Evolutionary conservation across 306 rosid genomes (phyloP), one percentile per base, ranked within the genome.

Genomic region (Mucuna pruriens): DNA sequence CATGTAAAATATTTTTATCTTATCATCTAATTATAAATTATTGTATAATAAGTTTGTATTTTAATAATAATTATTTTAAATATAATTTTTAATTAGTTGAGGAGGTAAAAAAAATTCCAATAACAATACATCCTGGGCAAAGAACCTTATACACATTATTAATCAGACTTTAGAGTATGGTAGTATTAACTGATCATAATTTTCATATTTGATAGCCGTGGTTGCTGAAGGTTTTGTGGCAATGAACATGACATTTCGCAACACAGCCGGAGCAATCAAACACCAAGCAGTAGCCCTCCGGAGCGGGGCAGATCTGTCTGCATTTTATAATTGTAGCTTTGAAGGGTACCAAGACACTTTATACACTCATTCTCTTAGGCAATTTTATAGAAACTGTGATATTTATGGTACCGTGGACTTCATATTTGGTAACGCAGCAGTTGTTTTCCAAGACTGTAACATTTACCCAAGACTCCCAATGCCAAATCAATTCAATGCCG

Each of bases 341-440:
- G 89, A 87, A 75, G 90, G 92, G 44, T 76, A 87, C 79, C 89
- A 87, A 81, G 90, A 89, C 88, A 87, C 92, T 0, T 54, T 89
- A 22, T 85, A 89, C 75, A 55, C 84, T 0, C 88, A 89, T 71
- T 89, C 90, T 7, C 79, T 83, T 0, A 81, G 90, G 25, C 92
- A 89, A 58, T 89, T 89, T 57, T 89, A 89, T 45, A 72, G 84
- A 49, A 78, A 87, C 64, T 89, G 90, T 58, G 85, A 87, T 81
- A 76, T 89, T 22, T 87, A 85, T 13, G 90, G 92, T 9, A 87
- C 90, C 0, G 78, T 89, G 10, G 92, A 89, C 26, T 87, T 87
- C 85, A 85, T 87, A 61, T 89, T 87, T 20, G 92, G 92, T 23
- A 85, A 89, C 9, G 90, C 88, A 9, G 86, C 84, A 1, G 90